Evolutionary conservation across 2,329 filamentous ascomycete genomes (phyloP).

Genomic region (Fusarium dlaminii): DNA sequence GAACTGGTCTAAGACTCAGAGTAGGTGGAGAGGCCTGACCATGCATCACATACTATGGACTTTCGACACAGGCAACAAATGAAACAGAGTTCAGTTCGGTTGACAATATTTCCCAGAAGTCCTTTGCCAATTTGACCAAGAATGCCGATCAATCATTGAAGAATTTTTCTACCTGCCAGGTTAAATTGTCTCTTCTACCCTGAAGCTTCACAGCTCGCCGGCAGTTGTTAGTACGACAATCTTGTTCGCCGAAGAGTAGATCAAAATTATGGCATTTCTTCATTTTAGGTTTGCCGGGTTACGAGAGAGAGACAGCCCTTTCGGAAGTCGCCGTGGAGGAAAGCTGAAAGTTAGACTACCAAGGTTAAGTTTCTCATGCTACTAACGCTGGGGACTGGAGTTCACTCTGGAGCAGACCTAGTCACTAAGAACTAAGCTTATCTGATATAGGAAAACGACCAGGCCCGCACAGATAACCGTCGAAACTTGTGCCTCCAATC

Average conservation of each 20-base stretch:
- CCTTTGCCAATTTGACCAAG: too few species aligned
- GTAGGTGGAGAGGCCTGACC: rapidly evolving
- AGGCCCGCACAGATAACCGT: background rate
- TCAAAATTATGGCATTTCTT: background rate
- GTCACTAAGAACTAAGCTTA: background rate
- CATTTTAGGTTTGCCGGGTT: background rate
- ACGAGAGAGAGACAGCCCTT: background rate
- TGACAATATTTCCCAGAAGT: too few species aligned
- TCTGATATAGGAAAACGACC: background rate
- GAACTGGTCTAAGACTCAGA: rapidly evolving
- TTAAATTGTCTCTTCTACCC: background rate
- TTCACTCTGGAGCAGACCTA: background rate
- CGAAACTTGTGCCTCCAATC: background rate
- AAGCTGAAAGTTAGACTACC: background rate
- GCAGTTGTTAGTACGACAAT: background rate
- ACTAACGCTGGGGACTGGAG: background rate
- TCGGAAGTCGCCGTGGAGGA: background rate
- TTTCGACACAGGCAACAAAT: rapidly evolving
- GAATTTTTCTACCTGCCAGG: rapidly evolving
- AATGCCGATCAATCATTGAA: rapidly evolving
- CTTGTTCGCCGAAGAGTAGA: background rate
- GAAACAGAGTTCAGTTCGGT: rapidly evolving
- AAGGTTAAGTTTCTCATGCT: background rate
- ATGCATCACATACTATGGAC: rapidly evolving
- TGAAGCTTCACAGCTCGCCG: background rate